Percentiles rank a stretch among this genome's conserved stretches.
These are phyloP conservation scores for Ophiorrhiza pumila DNA, from an alignment of 257 asterid species.

Conservation along the genomic window DNA sequence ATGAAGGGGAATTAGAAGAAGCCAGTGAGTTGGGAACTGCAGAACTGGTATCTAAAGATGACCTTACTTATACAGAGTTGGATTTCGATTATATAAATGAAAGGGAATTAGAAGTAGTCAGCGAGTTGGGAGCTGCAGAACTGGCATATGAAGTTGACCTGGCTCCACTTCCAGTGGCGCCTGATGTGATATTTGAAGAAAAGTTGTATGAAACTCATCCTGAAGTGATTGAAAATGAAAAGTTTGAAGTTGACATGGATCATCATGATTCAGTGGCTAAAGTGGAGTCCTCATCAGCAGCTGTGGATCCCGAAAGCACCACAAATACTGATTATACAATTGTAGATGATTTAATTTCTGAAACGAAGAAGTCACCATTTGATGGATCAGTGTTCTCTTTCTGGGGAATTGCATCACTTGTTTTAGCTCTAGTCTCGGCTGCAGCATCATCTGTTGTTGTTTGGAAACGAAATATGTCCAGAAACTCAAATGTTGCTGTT, in stretches of 20 bases:
- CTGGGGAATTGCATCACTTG: constrained; percentile 26
- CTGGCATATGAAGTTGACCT: constrained; percentile 19
- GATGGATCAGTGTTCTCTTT: constrained; percentile 7
- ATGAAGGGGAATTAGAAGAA: constrained; percentile 25
- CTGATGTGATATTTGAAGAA: constrained; percentile 22
- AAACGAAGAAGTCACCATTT: constrained; percentile 14
- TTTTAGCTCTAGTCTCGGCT: constrained; percentile 33
- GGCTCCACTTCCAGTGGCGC: constrained; percentile 12
- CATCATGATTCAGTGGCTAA: constrained; percentile 6
- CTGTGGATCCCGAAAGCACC: constrained; percentile 16
- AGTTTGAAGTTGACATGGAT: not conserved
- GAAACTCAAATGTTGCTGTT: constrained; percentile 1
- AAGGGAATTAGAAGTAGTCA: no score
- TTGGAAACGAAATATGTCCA: constrained; percentile 21
- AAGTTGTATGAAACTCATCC: constrained; percentile 19
- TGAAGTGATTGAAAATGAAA: constrained; percentile 17
- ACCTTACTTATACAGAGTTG: no score
- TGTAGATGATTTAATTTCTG: constrained; percentile 11
- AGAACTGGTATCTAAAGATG: constrained; percentile 12
- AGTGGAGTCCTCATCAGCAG: constrained; percentile 19
- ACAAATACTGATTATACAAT: constrained; percentile 8
- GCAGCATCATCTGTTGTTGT: constrained; percentile 25
- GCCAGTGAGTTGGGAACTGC: constrained; percentile 15
- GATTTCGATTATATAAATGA: no score
- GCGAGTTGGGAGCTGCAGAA: no score